Percentiles rank a stretch among this genome's conserved stretches.
Conservation (phyloP, 192 early-diverging fungal genomes). For the Dispira parvispora region DNA sequence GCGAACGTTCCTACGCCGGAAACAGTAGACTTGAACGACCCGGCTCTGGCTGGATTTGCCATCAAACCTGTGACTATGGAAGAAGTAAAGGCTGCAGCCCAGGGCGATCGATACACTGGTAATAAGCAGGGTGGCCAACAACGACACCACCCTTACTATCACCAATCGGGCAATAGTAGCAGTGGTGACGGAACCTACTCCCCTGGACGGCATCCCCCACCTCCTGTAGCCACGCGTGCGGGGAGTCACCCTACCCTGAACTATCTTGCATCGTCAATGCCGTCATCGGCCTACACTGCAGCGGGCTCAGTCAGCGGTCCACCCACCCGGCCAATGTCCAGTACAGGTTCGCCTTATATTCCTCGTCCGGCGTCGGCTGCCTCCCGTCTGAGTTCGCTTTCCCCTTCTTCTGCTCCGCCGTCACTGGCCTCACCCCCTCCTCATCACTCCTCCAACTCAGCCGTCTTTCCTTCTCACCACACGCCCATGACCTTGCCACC, state of each 20-base stretch:
- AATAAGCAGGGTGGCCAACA: background rate
- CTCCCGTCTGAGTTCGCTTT: background rate
- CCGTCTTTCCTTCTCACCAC: no score
- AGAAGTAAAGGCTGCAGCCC: constrained; percentile 10
- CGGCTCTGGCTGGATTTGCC: background rate
- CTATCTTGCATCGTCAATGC: background rate
- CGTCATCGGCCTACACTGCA: background rate
- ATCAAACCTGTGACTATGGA: constrained; percentile 8
- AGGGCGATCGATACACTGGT: background rate
- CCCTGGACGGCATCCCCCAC: background rate
- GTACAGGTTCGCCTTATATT: background rate
- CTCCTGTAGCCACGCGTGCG: background rate
- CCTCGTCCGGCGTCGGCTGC: background rate
- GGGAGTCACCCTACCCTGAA: background rate
- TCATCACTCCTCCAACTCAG: no score
- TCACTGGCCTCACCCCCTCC: no score
- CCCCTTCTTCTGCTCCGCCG: no score
- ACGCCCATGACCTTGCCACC: no score
- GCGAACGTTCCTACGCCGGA: background rate
- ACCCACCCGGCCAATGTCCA: background rate
- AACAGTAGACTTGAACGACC: no score
- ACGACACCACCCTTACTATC: background rate
- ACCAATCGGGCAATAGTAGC: background rate
- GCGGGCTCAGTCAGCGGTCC: background rate
- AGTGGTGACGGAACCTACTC: background rate